Conservation (phyloP, 2,329 filamentous ascomycete species). For the Sporothrix brasiliensis region DNA sequence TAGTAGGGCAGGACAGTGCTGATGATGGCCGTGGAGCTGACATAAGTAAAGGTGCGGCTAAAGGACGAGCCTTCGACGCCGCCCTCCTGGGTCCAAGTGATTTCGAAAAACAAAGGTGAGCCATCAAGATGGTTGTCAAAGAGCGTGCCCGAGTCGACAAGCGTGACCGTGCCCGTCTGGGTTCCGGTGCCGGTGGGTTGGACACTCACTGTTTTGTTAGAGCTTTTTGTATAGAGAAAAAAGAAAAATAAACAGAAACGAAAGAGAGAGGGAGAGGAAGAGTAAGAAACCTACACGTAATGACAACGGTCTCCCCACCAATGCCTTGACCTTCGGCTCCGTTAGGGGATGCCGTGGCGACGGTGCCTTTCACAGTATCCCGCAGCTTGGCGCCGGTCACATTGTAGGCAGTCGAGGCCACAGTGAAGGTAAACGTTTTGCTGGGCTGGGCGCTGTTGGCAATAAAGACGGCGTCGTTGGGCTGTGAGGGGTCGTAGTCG, state of each 20-base stretch:
- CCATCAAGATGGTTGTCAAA: not conserved
- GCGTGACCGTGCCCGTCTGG: not conserved
- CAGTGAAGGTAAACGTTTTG: conserved; percentile 17
- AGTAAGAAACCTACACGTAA: not conserved
- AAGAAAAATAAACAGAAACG: not conserved
- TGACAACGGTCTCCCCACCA: not conserved
- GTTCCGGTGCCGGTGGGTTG: not conserved
- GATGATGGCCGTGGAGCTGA: not conserved
- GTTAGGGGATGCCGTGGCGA: not conserved
- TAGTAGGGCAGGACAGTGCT: not conserved
- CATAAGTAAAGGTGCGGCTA: not conserved
- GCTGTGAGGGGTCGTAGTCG: not conserved
- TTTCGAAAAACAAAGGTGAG: not conserved
- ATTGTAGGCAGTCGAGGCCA: not conserved
- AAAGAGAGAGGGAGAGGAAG: not conserved
- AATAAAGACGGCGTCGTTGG: not conserved
- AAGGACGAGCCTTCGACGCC: not conserved
- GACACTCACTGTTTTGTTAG: conserved; percentile 9
- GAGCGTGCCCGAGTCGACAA: not conserved
- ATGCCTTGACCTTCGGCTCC: not conserved
- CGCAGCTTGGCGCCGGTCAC: not conserved
- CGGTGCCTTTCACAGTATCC: not conserved
- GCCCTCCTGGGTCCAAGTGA: not conserved
- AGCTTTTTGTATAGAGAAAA: not conserved
- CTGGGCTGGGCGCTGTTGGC: too few species aligned